phyloP scores from a whole-genome alignment of 2,329 filamentous ascomycete genomes.

The Rhinocladiella similis region DNA sequence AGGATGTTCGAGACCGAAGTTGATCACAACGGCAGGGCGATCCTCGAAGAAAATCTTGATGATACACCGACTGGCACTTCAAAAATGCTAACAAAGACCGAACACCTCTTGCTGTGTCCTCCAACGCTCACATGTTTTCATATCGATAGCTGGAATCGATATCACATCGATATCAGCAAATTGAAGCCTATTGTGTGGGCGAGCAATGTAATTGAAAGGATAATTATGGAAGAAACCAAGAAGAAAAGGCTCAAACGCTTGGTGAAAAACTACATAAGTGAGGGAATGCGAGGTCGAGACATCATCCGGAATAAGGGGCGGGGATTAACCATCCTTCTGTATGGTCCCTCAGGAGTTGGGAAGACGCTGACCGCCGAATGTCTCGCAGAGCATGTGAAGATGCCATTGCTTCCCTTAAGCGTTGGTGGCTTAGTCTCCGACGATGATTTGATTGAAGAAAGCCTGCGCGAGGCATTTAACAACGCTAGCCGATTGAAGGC shows the following conservation, averaged over 20 bases:
- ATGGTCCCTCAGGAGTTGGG: conserved; percentile 32
- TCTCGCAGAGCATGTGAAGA: conserved; percentile 29
- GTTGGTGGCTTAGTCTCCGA: conserved; percentile 35
- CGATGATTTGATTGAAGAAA: conserved; percentile 1
- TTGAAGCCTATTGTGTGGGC: conserved; percentile 6
- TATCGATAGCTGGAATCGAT: conserved; percentile 4
- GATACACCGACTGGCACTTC: background rate
- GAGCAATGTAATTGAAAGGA: background rate
- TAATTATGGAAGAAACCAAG: conserved; percentile 12
- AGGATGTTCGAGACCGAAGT: background rate
- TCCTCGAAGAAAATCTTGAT: conserved; percentile 6
- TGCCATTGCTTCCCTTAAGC: conserved; percentile 31
- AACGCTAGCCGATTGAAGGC: conserved; percentile 14
- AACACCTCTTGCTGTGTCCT: conserved; percentile 8
- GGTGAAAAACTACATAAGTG: conserved; percentile 1
- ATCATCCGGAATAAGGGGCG: conserved; percentile 53
- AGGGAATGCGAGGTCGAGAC: conserved; percentile 39
- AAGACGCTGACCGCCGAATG: conserved; percentile 39
- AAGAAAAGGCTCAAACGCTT: conserved; percentile 10
- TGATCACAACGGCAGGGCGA: background rate
- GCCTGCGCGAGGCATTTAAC: conserved; percentile 3
- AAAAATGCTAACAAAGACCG: background rate
- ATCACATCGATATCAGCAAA: conserved; percentile 5
- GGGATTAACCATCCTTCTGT: conserved; percentile 50
- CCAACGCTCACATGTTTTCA: conserved; percentile 8